A percentile compares a stretch with the other conserved stretches of the same genome.
These are phyloP conservation scores for Eucalyptus marginata DNA, from an alignment of 345 rosid genomes.

Conservation along the genomic window DNA sequence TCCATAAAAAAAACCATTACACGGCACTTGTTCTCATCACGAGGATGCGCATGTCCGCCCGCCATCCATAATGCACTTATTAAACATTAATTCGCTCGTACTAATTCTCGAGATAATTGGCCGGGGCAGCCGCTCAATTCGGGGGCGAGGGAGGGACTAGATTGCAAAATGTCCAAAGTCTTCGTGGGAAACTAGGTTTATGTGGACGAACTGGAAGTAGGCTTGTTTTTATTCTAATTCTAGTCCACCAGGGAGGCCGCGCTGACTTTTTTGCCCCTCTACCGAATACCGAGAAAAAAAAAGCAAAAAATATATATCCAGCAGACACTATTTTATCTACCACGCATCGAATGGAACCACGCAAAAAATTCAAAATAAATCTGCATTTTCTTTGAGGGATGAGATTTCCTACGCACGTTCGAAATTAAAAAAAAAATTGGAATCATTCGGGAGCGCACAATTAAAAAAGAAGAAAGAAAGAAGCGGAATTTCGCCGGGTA, in stretches of 20 bases:
- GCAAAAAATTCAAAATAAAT: background rate
- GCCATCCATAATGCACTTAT: background rate
- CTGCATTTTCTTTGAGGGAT: background rate
- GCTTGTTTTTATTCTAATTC: background rate
- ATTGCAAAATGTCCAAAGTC: background rate
- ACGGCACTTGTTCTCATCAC: background rate
- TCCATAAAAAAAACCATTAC: background rate
- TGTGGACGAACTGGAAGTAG: background rate
- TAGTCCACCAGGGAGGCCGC: background rate
- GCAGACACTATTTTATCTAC: background rate
- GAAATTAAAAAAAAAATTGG: too few species aligned
- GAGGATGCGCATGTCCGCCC: background rate
- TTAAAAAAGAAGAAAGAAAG: background rate
- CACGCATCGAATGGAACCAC: background rate
- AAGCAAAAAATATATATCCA: background rate
- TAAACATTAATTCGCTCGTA: background rate
- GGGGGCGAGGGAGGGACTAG: background rate
- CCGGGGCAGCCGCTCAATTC: background rate
- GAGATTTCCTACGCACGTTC: background rate
- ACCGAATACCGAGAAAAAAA: background rate
- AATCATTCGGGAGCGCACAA: background rate
- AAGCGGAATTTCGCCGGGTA: background rate
- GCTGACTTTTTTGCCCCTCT: background rate
- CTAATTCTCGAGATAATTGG: background rate
- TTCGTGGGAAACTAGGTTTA: background rate